Percentiles rank a stretch among this genome's conserved stretches.
These are phyloP conservation scores for Wickerhamomyces xylosicus DNA, from an alignment of 805 yeast species.

Conservation along the genomic window DNA sequence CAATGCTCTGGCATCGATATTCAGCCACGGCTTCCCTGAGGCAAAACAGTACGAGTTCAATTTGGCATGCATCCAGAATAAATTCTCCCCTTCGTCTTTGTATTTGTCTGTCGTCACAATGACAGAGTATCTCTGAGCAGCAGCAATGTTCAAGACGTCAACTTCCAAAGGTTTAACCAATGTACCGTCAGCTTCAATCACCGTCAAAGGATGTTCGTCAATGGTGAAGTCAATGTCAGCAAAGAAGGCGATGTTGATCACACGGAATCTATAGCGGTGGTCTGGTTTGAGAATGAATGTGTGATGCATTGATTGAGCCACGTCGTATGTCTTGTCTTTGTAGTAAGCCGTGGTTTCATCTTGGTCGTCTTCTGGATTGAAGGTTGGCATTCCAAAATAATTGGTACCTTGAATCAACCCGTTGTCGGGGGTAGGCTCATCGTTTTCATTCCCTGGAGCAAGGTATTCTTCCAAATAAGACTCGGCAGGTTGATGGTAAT, in stretches of 20 bases:
- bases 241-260: constrained; percentile 41
- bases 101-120: constrained; percentile 40
- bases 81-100: constrained; percentile 22
- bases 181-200: constrained; percentile 46
- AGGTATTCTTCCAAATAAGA: constrained; percentile 22
- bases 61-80: constrained; percentile 29
- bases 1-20: constrained; percentile 23
- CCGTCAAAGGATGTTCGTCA: constrained; percentile 38
- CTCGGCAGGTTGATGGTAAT: constrained; percentile 31
- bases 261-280: constrained; percentile 34
- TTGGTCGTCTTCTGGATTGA: neutral
- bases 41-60: constrained; percentile 27
- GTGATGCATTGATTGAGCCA: constrained; percentile 12
- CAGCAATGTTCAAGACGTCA: constrained; percentile 23
- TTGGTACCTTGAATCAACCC: constrained; percentile 32
- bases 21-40: constrained; percentile 22
- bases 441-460: constrained; percentile 32
- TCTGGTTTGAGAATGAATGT: constrained; percentile 28
- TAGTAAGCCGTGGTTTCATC: constrained; percentile 10
- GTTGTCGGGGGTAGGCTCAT: constrained; percentile 39
- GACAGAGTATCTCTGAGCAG: constrained; percentile 62
- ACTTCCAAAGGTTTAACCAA: constrained; percentile 34
- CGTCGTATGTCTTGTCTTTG: constrained; percentile 10
- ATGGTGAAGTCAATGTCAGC: constrained; percentile 37
- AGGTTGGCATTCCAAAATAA: constrained; percentile 19